Evolutionary conservation across 768 basidiomycete genomes (phyloP).

Genomic region (Termitomyces sp.): DNA sequence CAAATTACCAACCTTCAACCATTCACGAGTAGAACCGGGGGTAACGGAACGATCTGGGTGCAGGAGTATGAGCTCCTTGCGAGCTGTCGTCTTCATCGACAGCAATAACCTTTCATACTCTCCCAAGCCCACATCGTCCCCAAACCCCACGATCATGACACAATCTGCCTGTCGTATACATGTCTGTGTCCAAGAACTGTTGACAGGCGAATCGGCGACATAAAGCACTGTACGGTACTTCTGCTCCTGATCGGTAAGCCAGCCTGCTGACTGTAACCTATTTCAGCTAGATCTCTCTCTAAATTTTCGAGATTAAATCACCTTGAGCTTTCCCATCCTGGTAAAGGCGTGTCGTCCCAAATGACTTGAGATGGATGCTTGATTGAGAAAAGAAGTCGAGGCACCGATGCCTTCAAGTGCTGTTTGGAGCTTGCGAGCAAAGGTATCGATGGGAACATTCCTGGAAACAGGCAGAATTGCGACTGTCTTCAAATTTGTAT

Average conservation of each 20-base stretch:
- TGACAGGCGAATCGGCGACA: constrained; percentile 92
- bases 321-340: constrained; percentile 95
- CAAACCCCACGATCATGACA: constrained; percentile 91
- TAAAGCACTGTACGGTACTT: constrained; percentile 91
- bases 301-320: constrained; percentile 31
- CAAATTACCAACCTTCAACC: constrained; percentile 68
- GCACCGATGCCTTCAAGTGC: constrained; percentile 94
- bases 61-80: constrained; percentile 92
- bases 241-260: constrained; percentile 96
- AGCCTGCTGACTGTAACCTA: constrained; percentile 42
- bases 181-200: constrained; percentile 96
- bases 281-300: background rate
- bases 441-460: constrained; percentile 83
- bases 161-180: constrained; percentile 97
- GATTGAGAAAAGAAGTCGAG: constrained; percentile 87
- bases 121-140: constrained; percentile 83
- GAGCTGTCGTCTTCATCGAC: constrained; percentile 96
- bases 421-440: constrained; percentile 81
- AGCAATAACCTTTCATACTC: constrained; percentile 92
- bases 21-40: constrained; percentile 90
- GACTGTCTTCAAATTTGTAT: constrained; percentile 88
- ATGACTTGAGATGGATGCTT: constrained; percentile 86
- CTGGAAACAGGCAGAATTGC: constrained; percentile 86
- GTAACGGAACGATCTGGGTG: constrained; percentile 87
- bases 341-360: constrained; percentile 95